phyloP scores from a whole-genome alignment of 2,329 filamentous ascomycete species.

The Hirsutella minnesotensis region DNA sequence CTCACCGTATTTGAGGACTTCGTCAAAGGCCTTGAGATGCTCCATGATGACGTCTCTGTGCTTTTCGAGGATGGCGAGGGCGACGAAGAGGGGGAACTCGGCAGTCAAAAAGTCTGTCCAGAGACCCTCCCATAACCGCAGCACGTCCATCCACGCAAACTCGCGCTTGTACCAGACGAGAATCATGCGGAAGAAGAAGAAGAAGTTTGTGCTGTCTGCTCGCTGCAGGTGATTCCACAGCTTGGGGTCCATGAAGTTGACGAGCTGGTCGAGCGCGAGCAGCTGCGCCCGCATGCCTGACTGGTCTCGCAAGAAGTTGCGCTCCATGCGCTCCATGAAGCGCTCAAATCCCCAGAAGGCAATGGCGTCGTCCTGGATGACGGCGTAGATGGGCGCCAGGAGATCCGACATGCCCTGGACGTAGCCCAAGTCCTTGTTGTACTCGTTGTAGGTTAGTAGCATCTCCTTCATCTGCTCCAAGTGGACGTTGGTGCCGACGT shows the following conservation, averaged over 20 bases:
- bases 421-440: slow-evolving; percentile 89
- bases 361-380: slow-evolving; percentile 92
- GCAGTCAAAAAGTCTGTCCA: slow-evolving; percentile 90
- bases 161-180: slow-evolving; percentile 98
- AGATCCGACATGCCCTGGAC: slow-evolving; percentile 99
- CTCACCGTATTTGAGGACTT: slow-evolving; percentile 90
- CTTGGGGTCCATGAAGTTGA: slow-evolving; percentile 92
- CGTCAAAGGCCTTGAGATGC: slow-evolving; percentile 88
- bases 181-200: slow-evolving; percentile 99
- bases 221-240: slow-evolving; percentile 82
- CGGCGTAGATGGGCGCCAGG: slow-evolving; percentile 88
- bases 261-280: slow-evolving; percentile 80
- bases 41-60: slow-evolving; percentile 94
- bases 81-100: slow-evolving; percentile 90
- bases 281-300: slow-evolving; percentile 92
- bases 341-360: slow-evolving; percentile 94
- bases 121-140: slow-evolving; percentile 80
- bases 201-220: slow-evolving; percentile 95
- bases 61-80: slow-evolving; percentile 87
- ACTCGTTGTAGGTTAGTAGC: slow-evolving; percentile 96
- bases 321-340: slow-evolving; percentile 97
- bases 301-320: slow-evolving; percentile 91
- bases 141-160: slow-evolving; percentile 78
- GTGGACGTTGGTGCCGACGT: slow-evolving; percentile 89
- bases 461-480: slow-evolving; percentile 99